A percentile compares a stretch with the other conserved stretches of the same genome.
phyloP scores from a whole-genome alignment of 148 eudicot genomes.

The Agrostemma githago region DNA sequence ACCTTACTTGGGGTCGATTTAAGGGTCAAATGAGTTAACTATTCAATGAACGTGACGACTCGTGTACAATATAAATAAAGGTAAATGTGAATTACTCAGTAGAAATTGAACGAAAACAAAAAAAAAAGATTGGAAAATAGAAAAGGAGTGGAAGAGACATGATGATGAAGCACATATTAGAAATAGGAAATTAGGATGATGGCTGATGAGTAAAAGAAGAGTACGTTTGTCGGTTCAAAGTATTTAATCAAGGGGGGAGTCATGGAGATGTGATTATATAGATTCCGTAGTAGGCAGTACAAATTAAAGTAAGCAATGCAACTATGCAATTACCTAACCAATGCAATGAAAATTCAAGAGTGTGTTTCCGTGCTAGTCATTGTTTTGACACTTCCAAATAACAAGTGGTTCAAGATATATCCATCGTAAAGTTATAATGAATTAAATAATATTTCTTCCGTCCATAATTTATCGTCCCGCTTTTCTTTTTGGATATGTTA shows the following conservation, averaged over 20 bases:
- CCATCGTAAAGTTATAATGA: too few relatives aligned
- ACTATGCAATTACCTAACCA: background rate
- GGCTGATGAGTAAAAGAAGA: background rate
- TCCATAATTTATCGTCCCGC: too few relatives aligned
- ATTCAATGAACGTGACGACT: too few relatives aligned
- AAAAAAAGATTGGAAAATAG: background rate
- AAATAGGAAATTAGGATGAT: background rate
- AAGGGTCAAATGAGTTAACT: too few relatives aligned
- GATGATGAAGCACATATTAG: background rate
- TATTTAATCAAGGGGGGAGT: background rate
- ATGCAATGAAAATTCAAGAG: background rate
- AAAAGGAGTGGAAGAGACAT: background rate
- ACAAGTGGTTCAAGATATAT: too few relatives aligned
- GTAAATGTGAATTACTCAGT: too few relatives aligned
- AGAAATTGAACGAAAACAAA: background rate
- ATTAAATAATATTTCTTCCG: too few relatives aligned
- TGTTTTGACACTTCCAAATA: conserved; percentile 1
- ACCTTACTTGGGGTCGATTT: too few relatives aligned
- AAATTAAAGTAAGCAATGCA: background rate
- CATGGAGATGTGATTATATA: background rate
- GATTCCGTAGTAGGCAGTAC: too few relatives aligned
- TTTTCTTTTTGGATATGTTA: too few relatives aligned
- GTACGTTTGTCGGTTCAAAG: conserved; percentile 1
- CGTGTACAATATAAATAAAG: too few relatives aligned
- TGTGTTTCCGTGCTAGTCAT: background rate